Base-by-base conservation (phyloP, 768 basidiomycete species). In the Boletus rubropictus region DNA sequence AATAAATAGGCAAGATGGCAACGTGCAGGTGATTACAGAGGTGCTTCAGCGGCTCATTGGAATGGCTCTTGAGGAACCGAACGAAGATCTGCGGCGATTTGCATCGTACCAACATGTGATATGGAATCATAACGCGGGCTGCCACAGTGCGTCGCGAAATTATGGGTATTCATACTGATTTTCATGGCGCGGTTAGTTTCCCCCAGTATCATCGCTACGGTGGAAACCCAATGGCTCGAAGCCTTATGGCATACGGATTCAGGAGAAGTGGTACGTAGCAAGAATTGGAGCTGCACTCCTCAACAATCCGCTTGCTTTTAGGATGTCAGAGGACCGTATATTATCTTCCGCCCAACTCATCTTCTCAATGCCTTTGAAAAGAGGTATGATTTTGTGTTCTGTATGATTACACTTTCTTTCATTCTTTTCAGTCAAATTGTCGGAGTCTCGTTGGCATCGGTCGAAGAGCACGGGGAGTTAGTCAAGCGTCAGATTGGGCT, bases 91-190 rank as follows among this genome's bases (percentile, higher is more conserved):
- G 9, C 50, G 64, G 20, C 76, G 73, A 46, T 62, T 84, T 29
- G 65, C 75, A 11, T 59, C 71, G 1, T 81, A 81, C 55, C 79
- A 79, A 51, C 81, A 82, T 51, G 61, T 80, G n/a, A 33, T 74
- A 25, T 85, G 83, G 84, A 46, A 50, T 66, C 8, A 49, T 62
- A 17, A 66, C 39, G 69, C 74, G 24, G 67, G 66, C 5, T 61
- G 53, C 25, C 56, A 62, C 52, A 57, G 84, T 84, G 52, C 50
- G 72, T 39, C 8, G 8, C 21, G 20, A 5, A 27, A 28, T 48
- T 24, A 12, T 29, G 32, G 2, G 10, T 11, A 14, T 34, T 17
- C 10, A 28, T 39, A 9, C 46, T 1, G 17, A 29, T 28, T 24
- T 15, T 32, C 49, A 46, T 47, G 42, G 32, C 24, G 17, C 17